These are phyloP conservation scores for Neurospora pannonica DNA, from an alignment of 495 filamentous ascomycete genomes.

Conservation along the genomic window DNA sequence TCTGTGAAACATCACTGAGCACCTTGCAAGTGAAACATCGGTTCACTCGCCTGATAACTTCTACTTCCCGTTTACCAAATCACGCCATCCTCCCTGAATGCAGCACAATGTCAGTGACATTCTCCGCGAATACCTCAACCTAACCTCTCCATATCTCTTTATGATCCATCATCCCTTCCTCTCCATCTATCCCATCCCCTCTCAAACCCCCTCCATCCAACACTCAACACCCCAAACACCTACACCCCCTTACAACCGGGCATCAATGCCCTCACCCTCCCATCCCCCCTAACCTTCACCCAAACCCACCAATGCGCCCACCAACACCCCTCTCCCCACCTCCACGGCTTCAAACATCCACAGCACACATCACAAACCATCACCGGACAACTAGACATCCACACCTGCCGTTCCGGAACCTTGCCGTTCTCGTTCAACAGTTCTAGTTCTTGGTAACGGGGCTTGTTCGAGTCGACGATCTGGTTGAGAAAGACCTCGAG, in stretches of 20 bases:
- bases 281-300: background rate
- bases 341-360: background rate
- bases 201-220: background rate
- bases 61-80: background rate
- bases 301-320: background rate
- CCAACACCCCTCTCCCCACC: background rate
- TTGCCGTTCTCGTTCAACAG: background rate
- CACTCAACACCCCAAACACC: background rate
- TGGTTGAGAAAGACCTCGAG: background rate
- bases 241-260: background rate
- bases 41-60: background rate
- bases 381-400: background rate
- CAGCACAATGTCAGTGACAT: background rate
- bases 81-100: background rate
- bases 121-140: background rate
- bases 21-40: background rate
- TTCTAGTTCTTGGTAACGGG: background rate
- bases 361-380: background rate
- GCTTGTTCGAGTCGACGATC: background rate
- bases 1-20: background rate
- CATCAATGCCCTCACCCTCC: background rate
- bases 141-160: background rate
- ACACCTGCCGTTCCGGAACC: background rate
- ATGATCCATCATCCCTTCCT: background rate
- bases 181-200: background rate